Conservation (phyloP, 495 filamentous ascomycete genomes). For the Talaromyces stipitatus region DNA sequence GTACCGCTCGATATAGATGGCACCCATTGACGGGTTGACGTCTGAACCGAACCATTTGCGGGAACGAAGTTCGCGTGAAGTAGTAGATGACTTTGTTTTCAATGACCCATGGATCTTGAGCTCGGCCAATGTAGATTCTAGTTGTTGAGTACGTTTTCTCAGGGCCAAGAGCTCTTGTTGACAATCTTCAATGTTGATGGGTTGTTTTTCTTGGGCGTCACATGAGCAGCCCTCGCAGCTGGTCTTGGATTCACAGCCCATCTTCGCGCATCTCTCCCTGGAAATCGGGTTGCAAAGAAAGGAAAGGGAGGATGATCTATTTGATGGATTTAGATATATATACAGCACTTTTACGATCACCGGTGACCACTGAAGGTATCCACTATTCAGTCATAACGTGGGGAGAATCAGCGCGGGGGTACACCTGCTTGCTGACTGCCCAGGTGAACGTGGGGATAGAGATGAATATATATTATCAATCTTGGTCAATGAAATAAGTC, state of each 20-base stretch:
- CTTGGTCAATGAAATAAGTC: background rate
- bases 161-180: constrained; percentile 29
- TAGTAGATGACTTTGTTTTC: constrained; percentile 2
- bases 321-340: background rate
- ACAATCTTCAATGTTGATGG: constrained; percentile 32
- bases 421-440: background rate
- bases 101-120: constrained; percentile 11
- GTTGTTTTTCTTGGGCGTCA: constrained; percentile 8
- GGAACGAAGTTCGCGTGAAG: constrained; percentile 36
- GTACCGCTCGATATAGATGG: constrained; percentile 48
- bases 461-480: background rate
- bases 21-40: constrained; percentile 41
- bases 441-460: background rate
- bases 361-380: background rate
- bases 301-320: background rate
- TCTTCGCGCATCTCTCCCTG: background rate
- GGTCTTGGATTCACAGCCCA: constrained; percentile 8
- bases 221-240: constrained; percentile 24
- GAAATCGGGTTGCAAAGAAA: background rate
- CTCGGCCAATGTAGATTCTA: constrained; percentile 23
- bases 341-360: background rate
- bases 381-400: background rate
- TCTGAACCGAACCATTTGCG: constrained; percentile 40
- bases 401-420: background rate
- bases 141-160: constrained; percentile 26